These are phyloP conservation scores for Geum urbanum DNA, from an alignment of 306 rosid genomes.

Conservation along the genomic window DNA sequence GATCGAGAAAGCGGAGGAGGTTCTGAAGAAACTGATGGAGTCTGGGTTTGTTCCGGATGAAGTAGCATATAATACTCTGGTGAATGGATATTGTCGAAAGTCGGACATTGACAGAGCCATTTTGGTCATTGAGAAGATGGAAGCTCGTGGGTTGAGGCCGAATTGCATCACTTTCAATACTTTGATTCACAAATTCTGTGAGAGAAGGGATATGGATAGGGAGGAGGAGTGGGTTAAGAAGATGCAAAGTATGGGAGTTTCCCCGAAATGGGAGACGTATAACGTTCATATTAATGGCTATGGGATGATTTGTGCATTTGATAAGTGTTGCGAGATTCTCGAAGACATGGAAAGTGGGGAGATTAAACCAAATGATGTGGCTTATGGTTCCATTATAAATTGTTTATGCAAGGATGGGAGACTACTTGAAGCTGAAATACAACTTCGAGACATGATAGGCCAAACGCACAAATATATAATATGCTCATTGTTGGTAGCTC, in stretches of 20 bases:
- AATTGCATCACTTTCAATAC: slow-evolving; percentile 58
- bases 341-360: slow-evolving; percentile 71
- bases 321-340: slow-evolving; percentile 59
- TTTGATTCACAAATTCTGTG: slow-evolving; percentile 52
- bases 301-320: slow-evolving; percentile 41
- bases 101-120: slow-evolving; percentile 51
- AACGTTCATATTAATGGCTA: slow-evolving; percentile 60
- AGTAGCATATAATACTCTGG: slow-evolving; percentile 49
- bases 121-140: slow-evolving; percentile 44
- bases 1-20: slow-evolving; percentile 52
- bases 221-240: slow-evolving; percentile 73
- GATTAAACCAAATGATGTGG: slow-evolving; percentile 62
- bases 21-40: slow-evolving; percentile 46
- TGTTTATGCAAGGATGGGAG: slow-evolving; percentile 60
- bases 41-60: slow-evolving; percentile 48
- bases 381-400: slow-evolving; percentile 69
- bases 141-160: slow-evolving; percentile 46
- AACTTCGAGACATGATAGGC: slow-evolving; percentile 59
- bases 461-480: slow-evolving; percentile 69
- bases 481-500: slow-evolving; percentile 64
- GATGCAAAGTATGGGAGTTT: slow-evolving; percentile 57
- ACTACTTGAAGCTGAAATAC: slow-evolving; percentile 64
- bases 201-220: slow-evolving; percentile 46
- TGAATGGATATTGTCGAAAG: slow-evolving; percentile 59
- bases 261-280: slow-evolving; percentile 51